Evolutionary conservation across 306 rosid genomes (phyloP), one percentile per base, ranked within the genome.

Genomic region (Rosa chinensis): DNA sequence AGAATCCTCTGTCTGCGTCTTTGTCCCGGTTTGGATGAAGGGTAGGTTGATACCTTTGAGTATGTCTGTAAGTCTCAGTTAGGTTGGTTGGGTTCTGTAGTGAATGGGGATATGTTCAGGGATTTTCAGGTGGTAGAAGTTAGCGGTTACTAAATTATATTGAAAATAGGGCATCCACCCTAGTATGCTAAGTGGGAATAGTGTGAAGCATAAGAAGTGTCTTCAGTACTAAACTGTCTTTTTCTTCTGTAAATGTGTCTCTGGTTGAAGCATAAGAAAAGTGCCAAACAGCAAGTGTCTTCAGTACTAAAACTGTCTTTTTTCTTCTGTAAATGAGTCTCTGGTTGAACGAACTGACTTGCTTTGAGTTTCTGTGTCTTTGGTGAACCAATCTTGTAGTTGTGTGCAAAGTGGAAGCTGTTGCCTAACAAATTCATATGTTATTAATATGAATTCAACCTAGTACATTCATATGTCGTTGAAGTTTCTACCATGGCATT

Each of bases 401-500:
- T 74, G 40, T 74, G 2, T 12, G 43, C 49, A 6, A 25, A 62
- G 61, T 74, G 98, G 97, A 96, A 89, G 96, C 86, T 81, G 81
- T 84, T 82, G 63, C 77, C 80, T 70, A 73, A 49, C 64, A 17
- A 66, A 2, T 66, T 66, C 71, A 39, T 66, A 40, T 16, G 3
- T 66, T 7, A 18, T 11, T 16, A 61, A 40, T 80, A 64, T 70
- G 53, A 48, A 42, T 64, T 66, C 64, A 8, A 40, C 10, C 79
- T 62, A 73, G 50, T 80, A 64, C 67, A 69, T 74, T 74, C 70
- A 79, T 75, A 66, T 45, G 49, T 75, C 78, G 18, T 70, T 78
- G 66, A 83, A 73, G 79, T 87, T 85, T 85, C 91, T 84, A 88
- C 89, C 81, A 17, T 88, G 92, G 93, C 89, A 90, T 91, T 82